These are phyloP conservation scores for Delitschia confertaspora DNA, from an alignment of 495 filamentous ascomycete species.

Conservation along the genomic window DNA sequence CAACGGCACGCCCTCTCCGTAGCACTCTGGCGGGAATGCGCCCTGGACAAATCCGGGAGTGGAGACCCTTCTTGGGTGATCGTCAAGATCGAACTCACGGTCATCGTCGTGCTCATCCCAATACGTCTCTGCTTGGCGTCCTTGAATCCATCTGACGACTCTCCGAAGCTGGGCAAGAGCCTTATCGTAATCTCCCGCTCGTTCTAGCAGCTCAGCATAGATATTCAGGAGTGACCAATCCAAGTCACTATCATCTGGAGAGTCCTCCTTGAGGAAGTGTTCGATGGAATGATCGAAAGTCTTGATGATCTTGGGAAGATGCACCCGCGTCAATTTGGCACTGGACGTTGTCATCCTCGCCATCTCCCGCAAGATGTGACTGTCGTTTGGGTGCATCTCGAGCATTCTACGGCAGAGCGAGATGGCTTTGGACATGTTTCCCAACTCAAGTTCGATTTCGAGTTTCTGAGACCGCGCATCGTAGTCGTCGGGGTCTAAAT, in stretches of 20 bases:
- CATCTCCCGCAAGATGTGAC: conserved; percentile 18
- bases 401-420: conserved; percentile 18
- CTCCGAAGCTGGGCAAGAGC: conserved; percentile 60
- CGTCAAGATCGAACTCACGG: conserved; percentile 78
- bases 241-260: conserved; percentile 46
- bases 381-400: conserved; percentile 14
- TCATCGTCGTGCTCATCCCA: conserved; percentile 84
- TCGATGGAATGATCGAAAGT: conserved; percentile 46
- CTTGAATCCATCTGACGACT: conserved; percentile 72
- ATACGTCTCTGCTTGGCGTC: conserved; percentile 60
- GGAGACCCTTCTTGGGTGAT: conserved; percentile 55
- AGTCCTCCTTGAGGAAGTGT: conserved; percentile 41
- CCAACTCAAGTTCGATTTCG: conserved; percentile 16
- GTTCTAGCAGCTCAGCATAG: conserved; percentile 69
- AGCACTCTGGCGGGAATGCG: conserved; percentile 49
- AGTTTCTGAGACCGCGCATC: conserved; percentile 47
- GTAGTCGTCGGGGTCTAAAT: conserved; percentile 48
- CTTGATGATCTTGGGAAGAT: conserved; percentile 10
- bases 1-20: conserved; percentile 64
- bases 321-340: conserved; percentile 5
- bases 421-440: conserved; percentile 11
- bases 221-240: conserved; percentile 79
- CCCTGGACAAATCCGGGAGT: conserved; percentile 48
- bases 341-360: conserved; percentile 14
- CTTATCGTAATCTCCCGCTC: conserved; percentile 49